Evolutionary conservation across 1,139 yeast genomes (phyloP).

Genomic region (Saccharomyces hybrid): DNA sequence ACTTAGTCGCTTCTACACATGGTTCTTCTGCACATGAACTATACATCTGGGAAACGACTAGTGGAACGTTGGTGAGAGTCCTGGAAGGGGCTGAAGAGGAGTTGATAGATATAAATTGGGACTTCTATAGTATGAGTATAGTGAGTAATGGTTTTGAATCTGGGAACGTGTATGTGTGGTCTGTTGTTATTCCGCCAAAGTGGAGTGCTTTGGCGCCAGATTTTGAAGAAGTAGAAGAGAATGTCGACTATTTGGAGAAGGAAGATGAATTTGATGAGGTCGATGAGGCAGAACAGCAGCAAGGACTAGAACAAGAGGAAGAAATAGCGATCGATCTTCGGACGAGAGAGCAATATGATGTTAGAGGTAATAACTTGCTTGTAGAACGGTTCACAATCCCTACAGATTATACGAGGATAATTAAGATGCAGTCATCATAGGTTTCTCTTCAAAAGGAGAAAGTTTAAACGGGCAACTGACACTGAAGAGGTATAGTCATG

Average conservation of each 20-base stretch:
- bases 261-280: conserved; percentile 90
- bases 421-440: conserved; percentile 15
- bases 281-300: conserved; percentile 53
- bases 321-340: conserved; percentile 63
- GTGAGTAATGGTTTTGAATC: conserved; percentile 87
- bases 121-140: conserved; percentile 62
- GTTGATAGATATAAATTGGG: conserved; percentile 80
- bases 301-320: conserved; percentile 58
- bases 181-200: conserved; percentile 74
- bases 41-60: conserved; percentile 86
- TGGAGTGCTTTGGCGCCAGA: conserved; percentile 98
- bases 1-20: conserved; percentile 78
- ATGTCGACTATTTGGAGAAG: conserved; percentile 75
- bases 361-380: conserved; percentile 44
- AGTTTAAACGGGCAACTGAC: not conserved
- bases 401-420: conserved; percentile 27
- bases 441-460: not conserved
- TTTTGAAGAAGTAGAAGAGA: conserved; percentile 89
- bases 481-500: not conserved
- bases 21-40: conserved; percentile 84
- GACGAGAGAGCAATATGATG: conserved; percentile 55
- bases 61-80: conserved; percentile 83
- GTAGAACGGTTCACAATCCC: conserved; percentile 25
- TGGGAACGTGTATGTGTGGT: conserved; percentile 80
- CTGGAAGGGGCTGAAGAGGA: conserved; percentile 90